These are phyloP conservation scores for Cavenderia fasciculata DNA, from an alignment of 78 protist genomes.

Conservation along the genomic window DNA sequence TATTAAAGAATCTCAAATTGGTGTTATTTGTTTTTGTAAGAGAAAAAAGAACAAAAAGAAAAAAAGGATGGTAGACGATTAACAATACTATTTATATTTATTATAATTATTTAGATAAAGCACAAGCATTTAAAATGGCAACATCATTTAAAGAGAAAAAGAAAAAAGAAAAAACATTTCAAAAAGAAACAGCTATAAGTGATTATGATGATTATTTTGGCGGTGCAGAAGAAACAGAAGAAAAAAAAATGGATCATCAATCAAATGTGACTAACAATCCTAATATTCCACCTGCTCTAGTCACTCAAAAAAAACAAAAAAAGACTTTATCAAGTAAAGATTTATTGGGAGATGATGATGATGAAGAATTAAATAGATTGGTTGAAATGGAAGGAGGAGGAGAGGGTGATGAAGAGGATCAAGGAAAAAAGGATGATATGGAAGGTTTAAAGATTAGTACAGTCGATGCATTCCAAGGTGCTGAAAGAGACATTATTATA, in stretches of 20 bases:
- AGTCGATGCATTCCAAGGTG: conserved; percentile 94
- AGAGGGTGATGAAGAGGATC: neutral
- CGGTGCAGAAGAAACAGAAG: neutral
- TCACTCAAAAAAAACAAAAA: no score
- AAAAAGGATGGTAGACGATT: no score
- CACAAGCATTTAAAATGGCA: conserved; percentile 21
- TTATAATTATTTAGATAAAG: conserved; percentile 21
- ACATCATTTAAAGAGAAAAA: neutral
- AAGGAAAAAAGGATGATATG: neutral
- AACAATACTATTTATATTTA: neutral
- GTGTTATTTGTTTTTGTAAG: conserved; percentile 82
- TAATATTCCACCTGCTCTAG: no score
- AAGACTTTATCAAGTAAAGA: no score
- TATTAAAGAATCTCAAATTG: conserved; percentile 59
- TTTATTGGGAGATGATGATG: neutral
- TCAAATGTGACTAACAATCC: neutral
- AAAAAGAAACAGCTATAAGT: neutral
- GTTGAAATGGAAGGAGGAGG: neutral
- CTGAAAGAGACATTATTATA: conserved; percentile 87
- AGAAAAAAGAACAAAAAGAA: conserved; percentile 4
- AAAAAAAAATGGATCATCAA: neutral
- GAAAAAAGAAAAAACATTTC: neutral
- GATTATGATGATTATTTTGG: neutral
- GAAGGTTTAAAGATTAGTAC: conserved; percentile 72
- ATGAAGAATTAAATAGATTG: neutral